These are phyloP conservation scores for Aureobasidium namibiae DNA, from an alignment of 2,329 filamentous ascomycete genomes.

Conservation along the genomic window DNA sequence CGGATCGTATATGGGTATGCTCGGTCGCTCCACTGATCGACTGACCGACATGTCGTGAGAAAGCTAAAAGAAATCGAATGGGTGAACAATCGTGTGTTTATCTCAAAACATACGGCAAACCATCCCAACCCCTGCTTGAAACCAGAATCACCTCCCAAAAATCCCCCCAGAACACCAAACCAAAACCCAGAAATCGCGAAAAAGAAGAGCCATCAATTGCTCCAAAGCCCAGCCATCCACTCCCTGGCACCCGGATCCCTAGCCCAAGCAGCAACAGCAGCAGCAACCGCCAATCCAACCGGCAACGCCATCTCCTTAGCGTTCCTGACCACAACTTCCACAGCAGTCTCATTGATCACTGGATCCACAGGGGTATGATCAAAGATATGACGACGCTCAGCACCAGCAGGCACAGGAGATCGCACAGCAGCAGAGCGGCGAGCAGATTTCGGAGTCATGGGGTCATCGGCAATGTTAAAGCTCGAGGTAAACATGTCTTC, in stretches of 20 bases:
- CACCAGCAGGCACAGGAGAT: neutral
- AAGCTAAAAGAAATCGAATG: no score
- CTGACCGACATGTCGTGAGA: no score
- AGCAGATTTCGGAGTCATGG: neutral
- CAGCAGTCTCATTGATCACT: neutral
- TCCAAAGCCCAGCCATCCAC: neutral
- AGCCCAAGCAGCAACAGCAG: neutral
- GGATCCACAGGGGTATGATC: neutral
- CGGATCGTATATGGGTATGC: no score
- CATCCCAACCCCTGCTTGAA: no score
- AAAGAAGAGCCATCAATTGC: neutral
- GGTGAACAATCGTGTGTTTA: no score
- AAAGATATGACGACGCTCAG: neutral
- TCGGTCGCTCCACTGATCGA: no score
- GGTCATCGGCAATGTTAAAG: conserved; percentile 14
- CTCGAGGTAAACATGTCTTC: conserved; percentile 16
- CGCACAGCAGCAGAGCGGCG: neutral
- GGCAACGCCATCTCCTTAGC: conserved; percentile 4
- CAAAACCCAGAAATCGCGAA: no score
- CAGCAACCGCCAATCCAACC: neutral
- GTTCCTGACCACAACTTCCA: neutral
- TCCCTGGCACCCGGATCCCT: conserved; percentile 6
- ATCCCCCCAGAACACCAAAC: neutral
- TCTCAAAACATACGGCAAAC: no score
- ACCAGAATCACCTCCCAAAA: neutral